Base-by-base conservation (phyloP, 176 grass and related monocot species). In the Musa schizocarpa region DNA sequence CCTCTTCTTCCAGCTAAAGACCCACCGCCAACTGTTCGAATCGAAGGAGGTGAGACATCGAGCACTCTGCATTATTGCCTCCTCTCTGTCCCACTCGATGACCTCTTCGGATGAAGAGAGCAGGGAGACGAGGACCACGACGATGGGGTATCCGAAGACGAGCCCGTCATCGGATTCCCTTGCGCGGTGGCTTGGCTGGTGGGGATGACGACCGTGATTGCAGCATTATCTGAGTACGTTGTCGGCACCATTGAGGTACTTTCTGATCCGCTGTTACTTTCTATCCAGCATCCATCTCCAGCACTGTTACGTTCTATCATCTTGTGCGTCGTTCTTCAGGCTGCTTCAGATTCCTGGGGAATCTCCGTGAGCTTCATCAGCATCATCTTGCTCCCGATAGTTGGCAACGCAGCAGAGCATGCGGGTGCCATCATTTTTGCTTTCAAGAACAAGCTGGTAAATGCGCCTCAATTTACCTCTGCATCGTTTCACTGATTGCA, bases 381-480 rank as follows among this genome's bases (percentile, higher is more conserved):
- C 82, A 89, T 96, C 23, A 96, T 96, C 82, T 81, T 96, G 79
- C 92, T 96, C 74, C 92, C 92, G 72, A 92, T 96, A 79, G 92
- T 89, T 76, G 92, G 89, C 25, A 96, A 96, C 75, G 92, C 92
- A 48, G 92, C 92, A 58, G 92, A 96, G 71, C 92, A 96, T 85
- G 92, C 92, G n/a, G 90, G 84, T 19, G 89, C 92, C 66, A 91
- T 96, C 81, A 96, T 96, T 85, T 96, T 96, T 78, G 92, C 92
- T 27, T 86, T 89, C 86, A 96, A 89, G 82, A 88, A 92, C 85
- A 96, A 96, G 64, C 82, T 96, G 76, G 92, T 89, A 86, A 92
- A 81, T 63, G 13, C 7, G 6, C 2, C 17, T 54, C 74, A 8
- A 19, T 54, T 22, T 48, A 29, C 53, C 2, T 76, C 48, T 69